These are phyloP conservation scores for Prunus armeniaca DNA, from an alignment of 306 rosid genomes.

Conservation along the genomic window DNA sequence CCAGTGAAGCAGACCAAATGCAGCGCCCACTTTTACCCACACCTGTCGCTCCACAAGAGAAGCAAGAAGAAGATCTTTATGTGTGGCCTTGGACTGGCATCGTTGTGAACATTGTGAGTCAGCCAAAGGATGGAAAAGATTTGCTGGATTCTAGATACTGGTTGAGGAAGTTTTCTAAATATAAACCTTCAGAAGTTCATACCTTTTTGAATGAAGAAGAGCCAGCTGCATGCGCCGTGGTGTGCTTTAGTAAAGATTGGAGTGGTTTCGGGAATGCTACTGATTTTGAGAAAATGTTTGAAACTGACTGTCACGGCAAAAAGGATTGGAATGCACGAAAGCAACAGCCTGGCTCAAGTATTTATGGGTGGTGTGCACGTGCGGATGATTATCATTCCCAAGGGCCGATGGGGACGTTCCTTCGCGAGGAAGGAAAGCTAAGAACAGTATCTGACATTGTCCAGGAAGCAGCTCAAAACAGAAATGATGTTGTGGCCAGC, in stretches of 20 bases:
- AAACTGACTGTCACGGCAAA: conserved; percentile 45
- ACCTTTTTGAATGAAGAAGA: conserved; percentile 39
- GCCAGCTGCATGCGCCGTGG: conserved; percentile 37
- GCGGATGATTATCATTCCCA: conserved; percentile 60
- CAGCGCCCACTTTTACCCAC: conserved; percentile 35
- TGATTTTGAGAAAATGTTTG: conserved; percentile 70
- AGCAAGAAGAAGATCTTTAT: conserved; percentile 53
- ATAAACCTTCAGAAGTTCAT: conserved; percentile 47
- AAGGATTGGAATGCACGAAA: conserved; percentile 55
- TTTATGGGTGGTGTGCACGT: conserved; percentile 92
- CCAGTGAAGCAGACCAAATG: conserved; percentile 49
- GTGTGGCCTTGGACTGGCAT: conserved; percentile 99
- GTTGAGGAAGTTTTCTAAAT: conserved; percentile 54
- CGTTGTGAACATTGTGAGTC: conserved; percentile 46
- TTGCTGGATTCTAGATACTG: conserved; percentile 47
- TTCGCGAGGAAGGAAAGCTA: conserved; percentile 68
- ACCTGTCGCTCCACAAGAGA: conserved; percentile 35
- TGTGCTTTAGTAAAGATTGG: conserved; percentile 71
- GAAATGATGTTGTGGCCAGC: conserved; percentile 57
- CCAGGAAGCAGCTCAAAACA: conserved; percentile 65
- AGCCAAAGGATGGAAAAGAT: conserved; percentile 30
- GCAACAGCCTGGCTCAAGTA: conserved; percentile 33
- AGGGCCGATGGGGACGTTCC: conserved; percentile 78
- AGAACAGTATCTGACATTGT: conserved; percentile 76
- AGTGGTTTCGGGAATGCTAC: conserved; percentile 71